A percentile compares a stretch with the other conserved stretches of the same genome.
phyloP scores from a whole-genome alignment of 306 rosid genomes.

The Quercus parvula region DNA sequence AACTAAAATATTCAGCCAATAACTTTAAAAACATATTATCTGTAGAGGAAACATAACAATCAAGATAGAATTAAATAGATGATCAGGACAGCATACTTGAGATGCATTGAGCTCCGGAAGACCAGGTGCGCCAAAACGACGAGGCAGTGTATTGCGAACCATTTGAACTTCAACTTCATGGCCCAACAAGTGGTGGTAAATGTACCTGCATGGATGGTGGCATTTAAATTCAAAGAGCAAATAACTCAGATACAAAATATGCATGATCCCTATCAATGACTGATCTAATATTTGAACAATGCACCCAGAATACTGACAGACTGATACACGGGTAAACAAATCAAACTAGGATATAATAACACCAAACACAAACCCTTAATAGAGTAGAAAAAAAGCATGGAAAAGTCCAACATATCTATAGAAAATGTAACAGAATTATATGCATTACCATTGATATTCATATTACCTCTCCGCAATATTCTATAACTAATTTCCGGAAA shows the following conservation, averaged over 20 bases:
- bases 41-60: not conserved
- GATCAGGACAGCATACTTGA: constrained; percentile 60
- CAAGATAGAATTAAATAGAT: not conserved
- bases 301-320: not conserved
- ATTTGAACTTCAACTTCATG: constrained; percentile 99
- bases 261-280: not conserved
- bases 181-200: constrained; percentile 94
- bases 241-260: not conserved
- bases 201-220: constrained; percentile 58
- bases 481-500: not conserved
- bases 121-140: constrained; percentile 99
- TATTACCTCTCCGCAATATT: not conserved
- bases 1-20: not conserved
- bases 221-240: not conserved
- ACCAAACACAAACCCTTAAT: not conserved
- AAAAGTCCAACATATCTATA: not conserved
- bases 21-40: not conserved
- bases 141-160: constrained; percentile 97
- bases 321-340: not conserved
- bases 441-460: not conserved
- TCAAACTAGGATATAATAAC: not conserved
- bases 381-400: not conserved
- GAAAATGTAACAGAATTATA: not conserved
- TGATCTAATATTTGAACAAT: not conserved
- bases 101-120: constrained; percentile 99